Conservation (phyloP, 2,329 filamentous ascomycete species). For the Calonectria pauciramosa region DNA sequence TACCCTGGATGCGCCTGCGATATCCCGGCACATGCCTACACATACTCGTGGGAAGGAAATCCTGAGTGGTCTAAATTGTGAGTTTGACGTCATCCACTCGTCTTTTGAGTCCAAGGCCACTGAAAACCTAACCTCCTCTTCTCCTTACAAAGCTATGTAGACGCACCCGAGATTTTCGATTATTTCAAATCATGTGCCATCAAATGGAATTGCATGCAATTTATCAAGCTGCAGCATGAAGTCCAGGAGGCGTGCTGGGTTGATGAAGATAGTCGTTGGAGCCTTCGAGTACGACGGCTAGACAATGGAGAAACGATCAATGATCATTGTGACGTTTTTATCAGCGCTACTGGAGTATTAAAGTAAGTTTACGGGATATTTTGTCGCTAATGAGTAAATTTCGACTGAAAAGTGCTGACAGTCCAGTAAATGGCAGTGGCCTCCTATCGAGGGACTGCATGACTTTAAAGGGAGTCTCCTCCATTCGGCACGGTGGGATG, state of each 20-base stretch:
- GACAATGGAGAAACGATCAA: too few relatives aligned
- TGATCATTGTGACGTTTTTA: too few relatives aligned
- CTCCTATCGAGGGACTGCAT: conserved; percentile 9
- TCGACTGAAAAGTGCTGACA: background rate
- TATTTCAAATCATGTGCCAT: too few relatives aligned
- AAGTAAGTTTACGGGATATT: background rate
- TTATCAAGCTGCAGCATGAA: too few relatives aligned
- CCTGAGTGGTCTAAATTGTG: conserved; percentile 9
- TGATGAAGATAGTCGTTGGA: too few relatives aligned
- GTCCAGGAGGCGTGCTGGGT: too few relatives aligned
- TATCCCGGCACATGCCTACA: conserved; percentile 19
- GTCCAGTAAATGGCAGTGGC: conserved; percentile 28
- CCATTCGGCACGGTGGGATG: conserved; percentile 18
- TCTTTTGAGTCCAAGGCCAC: background rate
- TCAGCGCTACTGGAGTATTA: too few relatives aligned
- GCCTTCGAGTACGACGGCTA: too few relatives aligned
- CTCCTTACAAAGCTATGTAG: too few relatives aligned
- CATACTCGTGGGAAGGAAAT: conserved; percentile 20
- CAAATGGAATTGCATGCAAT: too few relatives aligned
- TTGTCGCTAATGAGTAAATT: background rate
- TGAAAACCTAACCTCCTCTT: background rate
- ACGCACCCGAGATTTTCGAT: too few relatives aligned
- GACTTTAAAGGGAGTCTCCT: conserved; percentile 17
- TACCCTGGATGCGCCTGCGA: conserved; percentile 28
- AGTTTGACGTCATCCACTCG: background rate